phyloP scores from a whole-genome alignment of 2,329 filamentous ascomycete genomes.

The Colletotrichum higginsianum region DNA sequence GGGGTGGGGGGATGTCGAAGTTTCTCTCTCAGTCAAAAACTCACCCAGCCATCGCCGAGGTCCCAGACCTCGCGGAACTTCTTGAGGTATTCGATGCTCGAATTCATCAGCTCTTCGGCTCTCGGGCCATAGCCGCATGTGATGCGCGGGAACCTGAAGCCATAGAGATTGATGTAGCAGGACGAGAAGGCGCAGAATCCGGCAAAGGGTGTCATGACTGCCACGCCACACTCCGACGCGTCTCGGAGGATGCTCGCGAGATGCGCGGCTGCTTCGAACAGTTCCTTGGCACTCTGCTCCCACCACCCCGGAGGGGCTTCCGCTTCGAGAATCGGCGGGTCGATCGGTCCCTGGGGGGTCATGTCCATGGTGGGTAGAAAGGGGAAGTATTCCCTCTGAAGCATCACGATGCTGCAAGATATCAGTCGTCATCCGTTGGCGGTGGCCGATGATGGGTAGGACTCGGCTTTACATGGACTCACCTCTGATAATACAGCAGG shows the following conservation, averaged over 20 bases:
- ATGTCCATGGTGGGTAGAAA: slow-evolving; percentile 56
- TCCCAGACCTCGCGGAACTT: slow-evolving; percentile 49
- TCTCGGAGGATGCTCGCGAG: slow-evolving; percentile 55
- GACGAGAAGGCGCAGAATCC: slow-evolving; percentile 64
- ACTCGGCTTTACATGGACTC: slow-evolving; percentile 11
- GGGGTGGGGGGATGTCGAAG: neutral
- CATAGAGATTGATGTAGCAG: slow-evolving; percentile 59
- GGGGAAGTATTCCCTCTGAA: slow-evolving; percentile 61
- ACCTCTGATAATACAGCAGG: slow-evolving; percentile 61
- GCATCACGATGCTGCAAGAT: slow-evolving; percentile 54
- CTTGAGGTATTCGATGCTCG: slow-evolving; percentile 48
- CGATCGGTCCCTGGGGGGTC: slow-evolving; percentile 55
- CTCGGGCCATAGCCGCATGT: slow-evolving; percentile 52
- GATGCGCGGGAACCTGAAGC: slow-evolving; percentile 57
- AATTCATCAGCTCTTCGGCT: slow-evolving; percentile 44
- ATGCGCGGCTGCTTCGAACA: slow-evolving; percentile 55
- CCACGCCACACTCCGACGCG: slow-evolving; percentile 53
- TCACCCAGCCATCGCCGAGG: slow-evolving; percentile 50
- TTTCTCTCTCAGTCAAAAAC: neutral
- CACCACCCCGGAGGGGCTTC: slow-evolving; percentile 57
- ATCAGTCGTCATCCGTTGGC: neutral
- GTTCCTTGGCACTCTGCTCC: slow-evolving; percentile 54
- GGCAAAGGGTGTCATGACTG: slow-evolving; percentile 58
- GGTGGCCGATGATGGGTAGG: too few relatives aligned
- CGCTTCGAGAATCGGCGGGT: slow-evolving; percentile 56